Evolutionary conservation across 108 stramenopile genomes (phyloP), one percentile per base, ranked within the genome.

Genomic region (Pseudonitzschia multiseries): DNA sequence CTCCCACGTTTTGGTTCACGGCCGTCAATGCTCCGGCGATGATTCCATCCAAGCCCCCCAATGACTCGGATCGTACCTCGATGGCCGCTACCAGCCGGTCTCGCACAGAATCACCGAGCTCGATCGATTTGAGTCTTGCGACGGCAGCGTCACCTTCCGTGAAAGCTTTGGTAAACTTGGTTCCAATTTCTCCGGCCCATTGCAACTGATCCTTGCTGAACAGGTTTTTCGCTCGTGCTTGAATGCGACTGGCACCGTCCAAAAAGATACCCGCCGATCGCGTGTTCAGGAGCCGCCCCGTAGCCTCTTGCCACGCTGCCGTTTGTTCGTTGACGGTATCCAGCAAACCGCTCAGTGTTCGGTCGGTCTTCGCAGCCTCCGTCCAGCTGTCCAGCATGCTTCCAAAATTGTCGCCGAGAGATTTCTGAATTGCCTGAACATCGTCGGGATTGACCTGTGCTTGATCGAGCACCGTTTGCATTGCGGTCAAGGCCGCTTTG

Each of bases 121-220:
- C 90, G 65, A 96, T 83, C 0, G 89, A 86, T 71, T 96, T 96
- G 18, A 96, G 77, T 59, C 90, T 79, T 4, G 92, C 89, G 70
- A 89, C 86, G n/a, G 92, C 92, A 54, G 90, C 85, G 76, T 96
- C 95, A 32, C 91, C 91, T 71, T 96, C 95, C 0, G 91, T 93
- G 64, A 96, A 92, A 2, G 91, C 89, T 29, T 89, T 87, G 13
- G 88, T 91, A 9, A 91, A 80, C 44, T 84, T 83, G 31, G 82
- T 78, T n/a, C 83, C 86, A 69, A 87, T 69, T 64, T 84, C 81
- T 51, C 84, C 88, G 13, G 83, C 81, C 81, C 86, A 81, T 42
- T 87, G 75, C 26, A 83, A 68, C 43, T 89, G 85, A 14, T 81
- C 83, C 59, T 79, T 73, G 13, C 79, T 82, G 53, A 95, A 80